phyloP scores from a whole-genome alignment of 2,329 filamentous ascomycete genomes.

The Phyllosticta capitalensis region DNA sequence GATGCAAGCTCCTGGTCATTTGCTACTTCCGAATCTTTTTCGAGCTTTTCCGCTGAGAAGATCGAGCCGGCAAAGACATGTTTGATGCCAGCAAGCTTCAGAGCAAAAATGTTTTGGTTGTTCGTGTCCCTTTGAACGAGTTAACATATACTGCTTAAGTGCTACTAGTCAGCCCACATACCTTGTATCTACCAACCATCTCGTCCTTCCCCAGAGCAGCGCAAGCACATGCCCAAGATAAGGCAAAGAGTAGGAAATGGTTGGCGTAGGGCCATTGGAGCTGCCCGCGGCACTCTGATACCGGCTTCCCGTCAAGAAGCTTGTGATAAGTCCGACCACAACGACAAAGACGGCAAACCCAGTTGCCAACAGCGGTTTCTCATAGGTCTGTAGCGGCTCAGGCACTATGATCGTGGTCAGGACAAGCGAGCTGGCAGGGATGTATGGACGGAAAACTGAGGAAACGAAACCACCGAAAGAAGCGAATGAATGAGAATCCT shows the following conservation, averaged over 20 bases:
- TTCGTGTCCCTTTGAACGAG: neutral
- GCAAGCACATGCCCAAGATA: neutral
- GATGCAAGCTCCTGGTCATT: slow-evolving; percentile 13
- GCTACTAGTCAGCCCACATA: neutral
- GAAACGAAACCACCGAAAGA: slow-evolving; percentile 18
- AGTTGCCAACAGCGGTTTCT: slow-evolving; percentile 17
- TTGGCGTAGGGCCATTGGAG: neutral
- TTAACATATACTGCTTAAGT: neutral
- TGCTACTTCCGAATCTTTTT: slow-evolving; percentile 10
- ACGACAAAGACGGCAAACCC: slow-evolving; percentile 18
- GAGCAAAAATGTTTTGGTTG: neutral
- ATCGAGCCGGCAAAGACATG: neutral
- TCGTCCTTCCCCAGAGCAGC: neutral
- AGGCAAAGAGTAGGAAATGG: neutral
- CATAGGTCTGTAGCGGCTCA: slow-evolving; percentile 40
- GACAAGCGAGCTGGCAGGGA: slow-evolving; percentile 34
- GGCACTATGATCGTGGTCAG: slow-evolving; percentile 37
- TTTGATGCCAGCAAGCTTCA: neutral
- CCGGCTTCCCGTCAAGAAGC: neutral
- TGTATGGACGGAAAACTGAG: slow-evolving; percentile 28
- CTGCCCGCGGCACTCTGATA: neutral
- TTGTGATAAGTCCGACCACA: slow-evolving; percentile 13
- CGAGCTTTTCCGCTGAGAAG: neutral
- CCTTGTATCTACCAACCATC: neutral
- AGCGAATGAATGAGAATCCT: too few relatives aligned